Conservation (phyloP, 768 basidiomycete genomes). For the Mycena chlorophos region DNA sequence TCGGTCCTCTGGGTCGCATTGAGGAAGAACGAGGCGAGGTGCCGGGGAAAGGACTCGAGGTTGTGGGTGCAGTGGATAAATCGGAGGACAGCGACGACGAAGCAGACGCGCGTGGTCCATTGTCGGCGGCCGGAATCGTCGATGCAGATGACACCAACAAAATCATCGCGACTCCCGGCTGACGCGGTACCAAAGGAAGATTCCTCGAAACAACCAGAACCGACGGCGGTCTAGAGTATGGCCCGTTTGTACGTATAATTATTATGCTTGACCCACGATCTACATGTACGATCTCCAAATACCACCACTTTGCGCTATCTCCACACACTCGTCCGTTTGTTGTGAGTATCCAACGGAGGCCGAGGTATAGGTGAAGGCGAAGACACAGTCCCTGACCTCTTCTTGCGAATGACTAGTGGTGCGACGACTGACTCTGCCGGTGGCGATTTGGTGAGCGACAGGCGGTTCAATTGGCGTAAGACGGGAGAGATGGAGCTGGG, state of each 20-base stretch:
- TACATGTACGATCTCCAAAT: conserved; percentile 4
- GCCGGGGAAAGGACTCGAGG: background rate
- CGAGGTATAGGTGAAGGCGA: conserved; percentile 9
- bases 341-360: conserved; percentile 6
- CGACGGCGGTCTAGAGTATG: background rate
- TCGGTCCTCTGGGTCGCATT: conserved; percentile 21
- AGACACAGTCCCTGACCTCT: conserved; percentile 4
- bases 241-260: background rate
- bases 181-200: conserved; percentile 9
- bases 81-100: too few species aligned
- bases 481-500: too few species aligned
- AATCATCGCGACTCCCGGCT: too few species aligned
- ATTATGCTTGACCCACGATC: background rate
- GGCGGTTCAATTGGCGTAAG: conserved; percentile 23
- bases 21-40: conserved; percentile 21
- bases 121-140: too few species aligned
- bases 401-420: conserved; percentile 11
- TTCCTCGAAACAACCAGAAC: conserved; percentile 1
- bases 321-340: conserved; percentile 7
- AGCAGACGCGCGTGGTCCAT: too few species aligned
- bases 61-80: too few species aligned
- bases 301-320: conserved; percentile 10
- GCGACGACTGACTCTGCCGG: conserved; percentile 1
- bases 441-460: conserved; percentile 18
- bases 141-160: too few species aligned